Evolutionary conservation across 805 yeast species (phyloP), one percentile per base, ranked within the genome.

Genomic region (Kodamaea lidongshanica): DNA sequence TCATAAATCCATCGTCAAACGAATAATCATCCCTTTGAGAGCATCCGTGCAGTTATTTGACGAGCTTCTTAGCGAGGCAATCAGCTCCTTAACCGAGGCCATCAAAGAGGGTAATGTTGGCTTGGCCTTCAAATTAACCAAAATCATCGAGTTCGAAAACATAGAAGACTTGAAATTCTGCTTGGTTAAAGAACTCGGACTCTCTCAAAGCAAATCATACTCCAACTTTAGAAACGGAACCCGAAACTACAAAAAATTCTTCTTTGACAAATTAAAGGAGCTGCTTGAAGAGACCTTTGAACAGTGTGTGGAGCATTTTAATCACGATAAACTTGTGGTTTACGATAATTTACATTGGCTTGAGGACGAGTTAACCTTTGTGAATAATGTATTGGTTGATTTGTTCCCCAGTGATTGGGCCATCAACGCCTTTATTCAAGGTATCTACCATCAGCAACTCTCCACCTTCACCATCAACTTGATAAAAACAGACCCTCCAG

Each of bases 261-360:
- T 87, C 48, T 67, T 72, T 34, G 61, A 66, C 14, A 70, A 74
- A 34, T 58, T 85, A 24, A 70, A 74, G 39, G 67, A 66, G 28
- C 70, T 84, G 5, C 70, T 88, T 8, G 62, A 57, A 16, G 82
- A 77, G 12, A 79, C 80, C 23, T 87, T 87, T 58, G 61, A 68
- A 19, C 73, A 77, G 35, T 77, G 87, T 59, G 69, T 64, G 44
- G 72, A 68, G 35, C 68, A 68, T 35, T 78, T 66, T 48, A 59
- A 56, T 15, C 36, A 50, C 4, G 72, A 68, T 29, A 67, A 67
- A 21, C 74, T 77, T 54, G 67, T 65, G 11, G 75, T 86, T 1
- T 65, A 83, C 34, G 79, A 79, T 22, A 76, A 82, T 41, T 57
- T 88, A 33, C 79, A 77, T 34, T 89, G 96, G 88, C 70, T 87